Evolutionary conservation across 1,284 basidiomycete genomes (phyloP).

Genomic region (Rhodotorula mucilaginosa): DNA sequence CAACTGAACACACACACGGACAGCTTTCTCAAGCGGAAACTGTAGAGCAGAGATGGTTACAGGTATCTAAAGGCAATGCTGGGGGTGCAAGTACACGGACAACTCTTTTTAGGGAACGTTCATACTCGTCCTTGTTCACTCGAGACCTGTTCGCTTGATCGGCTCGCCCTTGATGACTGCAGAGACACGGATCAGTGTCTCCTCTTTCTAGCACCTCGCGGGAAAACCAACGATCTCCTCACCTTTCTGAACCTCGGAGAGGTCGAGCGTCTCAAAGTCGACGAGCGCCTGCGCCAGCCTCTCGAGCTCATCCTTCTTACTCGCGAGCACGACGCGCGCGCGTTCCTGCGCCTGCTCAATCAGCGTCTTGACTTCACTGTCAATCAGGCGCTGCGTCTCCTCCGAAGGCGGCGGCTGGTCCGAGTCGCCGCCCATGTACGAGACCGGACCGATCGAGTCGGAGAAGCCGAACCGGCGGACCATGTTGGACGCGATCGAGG

Average conservation of each 20-base stretch:
- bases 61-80: background rate
- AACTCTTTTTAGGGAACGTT: background rate
- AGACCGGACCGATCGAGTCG: conserved; percentile 40
- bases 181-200: fast-evolving
- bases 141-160: conserved; percentile 23
- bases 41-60: conserved; percentile 1
- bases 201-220: no score
- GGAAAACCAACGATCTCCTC: conserved; percentile 50
- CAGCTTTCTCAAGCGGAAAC: background rate
- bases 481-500: conserved; percentile 77
- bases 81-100: background rate
- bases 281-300: conserved; percentile 83
- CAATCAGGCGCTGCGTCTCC: conserved; percentile 43
- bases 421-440: conserved; percentile 27
- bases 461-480: conserved; percentile 86
- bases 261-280: conserved; percentile 87
- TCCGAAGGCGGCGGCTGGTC: conserved; percentile 37
- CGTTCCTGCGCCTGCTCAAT: conserved; percentile 71
- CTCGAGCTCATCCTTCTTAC: conserved; percentile 74
- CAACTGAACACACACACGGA: background rate
- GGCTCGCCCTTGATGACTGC: conserved; percentile 42
- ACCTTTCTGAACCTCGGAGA: conserved; percentile 71
- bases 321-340: conserved; percentile 65
- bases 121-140: background rate
- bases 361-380: conserved; percentile 54